Base-by-base conservation (phyloP, 176 grass and related monocot species). In the Hyparrhenia diplandra region DNA sequence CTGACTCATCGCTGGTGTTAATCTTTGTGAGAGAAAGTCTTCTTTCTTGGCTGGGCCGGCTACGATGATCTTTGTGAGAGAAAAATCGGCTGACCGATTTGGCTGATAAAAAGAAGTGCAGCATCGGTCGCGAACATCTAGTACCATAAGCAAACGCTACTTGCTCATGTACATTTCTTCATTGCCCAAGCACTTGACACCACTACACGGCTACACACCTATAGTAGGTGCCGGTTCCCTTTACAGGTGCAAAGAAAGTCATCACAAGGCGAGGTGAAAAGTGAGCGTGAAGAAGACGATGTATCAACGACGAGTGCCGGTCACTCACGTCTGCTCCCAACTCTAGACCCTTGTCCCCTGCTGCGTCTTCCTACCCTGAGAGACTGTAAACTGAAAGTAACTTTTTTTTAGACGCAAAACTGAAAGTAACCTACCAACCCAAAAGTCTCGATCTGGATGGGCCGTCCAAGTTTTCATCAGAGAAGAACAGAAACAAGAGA, bases 381-480 rank as follows among this genome's bases (percentile, higher is more conserved):
- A 4, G n/a, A n/a, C n/a, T 31, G 51, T 30, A 37, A 54, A 67
- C 73, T 55, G 70, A 73, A n/a, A n/a, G n/a, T n/a, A n/a, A n/a
- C n/a, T n/a, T n/a, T n/a, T n/a, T n/a, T n/a, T n/a, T n/a, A n/a
- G n/a, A n/a, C n/a, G n/a, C n/a, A n/a, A n/a, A n/a, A n/a, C n/a
- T n/a, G n/a, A n/a, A 83, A 32, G 80, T 4, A 55, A 54, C 43
- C 77, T 36, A 58, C 28, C 61, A 42, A 57, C 85, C 35, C 64
- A 5, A 35, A n/a, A n/a, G n/a, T n/a, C n/a, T n/a, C n/a, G n/a
- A n/a, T n/a, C n/a, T n/a, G n/a, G n/a, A n/a, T n/a, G n/a, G n/a
- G n/a, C n/a, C n/a, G n/a, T n/a, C n/a, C n/a, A n/a, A 41, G 21
- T 42, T 71, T 82, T 83, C 80, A 27, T 49, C 46, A 51, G 16